Evolutionary conservation across 106 monocot species (phyloP).

Genomic region (Iris macrosiphon): DNA sequence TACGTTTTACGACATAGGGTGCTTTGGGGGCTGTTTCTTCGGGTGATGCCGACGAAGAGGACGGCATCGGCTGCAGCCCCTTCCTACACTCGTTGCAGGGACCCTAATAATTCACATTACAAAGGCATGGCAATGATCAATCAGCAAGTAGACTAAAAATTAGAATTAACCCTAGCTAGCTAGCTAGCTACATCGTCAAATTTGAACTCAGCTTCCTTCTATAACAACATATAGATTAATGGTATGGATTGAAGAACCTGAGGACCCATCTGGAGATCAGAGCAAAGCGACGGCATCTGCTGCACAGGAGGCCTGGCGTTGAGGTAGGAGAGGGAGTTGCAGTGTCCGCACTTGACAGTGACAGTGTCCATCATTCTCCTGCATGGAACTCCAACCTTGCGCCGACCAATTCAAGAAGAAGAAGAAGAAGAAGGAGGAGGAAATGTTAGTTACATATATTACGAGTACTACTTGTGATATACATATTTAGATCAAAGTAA

Average conservation of each 20-base stretch:
- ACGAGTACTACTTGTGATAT: background rate
- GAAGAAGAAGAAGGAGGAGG: background rate
- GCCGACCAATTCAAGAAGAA: background rate
- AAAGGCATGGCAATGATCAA: too few relatives aligned
- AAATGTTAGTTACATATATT: too few relatives aligned
- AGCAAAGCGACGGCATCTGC: slow-evolving; percentile 14
- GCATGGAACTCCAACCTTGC: slow-evolving; percentile 58
- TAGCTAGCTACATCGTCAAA: too few relatives aligned
- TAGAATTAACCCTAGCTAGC: too few relatives aligned
- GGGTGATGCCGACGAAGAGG: slow-evolving; percentile 21
- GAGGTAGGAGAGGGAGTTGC: slow-evolving; percentile 49
- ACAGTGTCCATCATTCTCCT: slow-evolving; percentile 46
- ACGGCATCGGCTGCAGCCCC: slow-evolving; percentile 19
- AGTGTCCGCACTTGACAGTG: slow-evolving; percentile 60
- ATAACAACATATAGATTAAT: background rate
- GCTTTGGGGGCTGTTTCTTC: slow-evolving; percentile 23
- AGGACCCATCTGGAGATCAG: slow-evolving; percentile 28
- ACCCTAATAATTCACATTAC: slow-evolving; percentile 29
- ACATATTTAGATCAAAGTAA: background rate
- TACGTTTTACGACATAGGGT: slow-evolving; percentile 66
- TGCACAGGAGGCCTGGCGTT: slow-evolving; percentile 51
- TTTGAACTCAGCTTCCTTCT: background rate
- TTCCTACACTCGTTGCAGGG: slow-evolving; percentile 44
- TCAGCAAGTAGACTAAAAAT: too few relatives aligned
- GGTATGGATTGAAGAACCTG: slow-evolving; percentile 25